Percentiles rank a stretch among this genome's conserved stretches.
phyloP scores from a whole-genome alignment of 345 rosid genomes.

The Hypericum androsaemum region DNA sequence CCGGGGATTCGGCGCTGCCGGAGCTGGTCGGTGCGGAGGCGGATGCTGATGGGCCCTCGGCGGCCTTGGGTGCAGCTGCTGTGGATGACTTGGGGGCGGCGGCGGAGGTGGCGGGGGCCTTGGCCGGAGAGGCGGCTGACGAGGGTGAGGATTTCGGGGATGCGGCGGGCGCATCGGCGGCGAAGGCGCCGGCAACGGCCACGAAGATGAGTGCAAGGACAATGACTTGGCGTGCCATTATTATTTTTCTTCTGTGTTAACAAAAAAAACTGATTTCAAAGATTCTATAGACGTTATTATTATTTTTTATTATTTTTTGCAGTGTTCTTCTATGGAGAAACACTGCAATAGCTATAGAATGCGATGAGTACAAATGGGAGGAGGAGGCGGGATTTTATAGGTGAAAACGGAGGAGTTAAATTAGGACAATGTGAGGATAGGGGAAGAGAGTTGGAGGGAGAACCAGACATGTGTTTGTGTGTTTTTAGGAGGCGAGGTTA shows the following conservation, averaged over 20 bases:
- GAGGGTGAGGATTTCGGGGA: constrained; percentile 8
- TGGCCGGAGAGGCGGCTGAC: constrained; percentile 2
- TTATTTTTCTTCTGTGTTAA: not conserved
- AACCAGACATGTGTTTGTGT: no score
- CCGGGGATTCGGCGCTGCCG: not conserved
- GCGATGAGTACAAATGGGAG: no score
- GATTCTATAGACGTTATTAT: no score
- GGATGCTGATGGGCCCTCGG: not conserved
- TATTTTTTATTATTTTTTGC: no score
- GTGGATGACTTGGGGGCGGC: not conserved
- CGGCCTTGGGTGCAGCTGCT: constrained; percentile 5
- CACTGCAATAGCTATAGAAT: no score
- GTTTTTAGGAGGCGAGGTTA: no score
- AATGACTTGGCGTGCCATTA: constrained; percentile 22
- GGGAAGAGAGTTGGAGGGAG: no score
- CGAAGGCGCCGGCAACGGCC: constrained; percentile 21
- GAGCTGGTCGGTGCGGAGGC: not conserved
- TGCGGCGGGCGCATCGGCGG: constrained; percentile 10
- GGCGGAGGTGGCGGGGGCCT: not conserved
- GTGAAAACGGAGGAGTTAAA: no score
- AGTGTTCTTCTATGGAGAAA: no score
- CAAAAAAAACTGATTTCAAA: no score
- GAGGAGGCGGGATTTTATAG: no score
- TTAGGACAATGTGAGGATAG: no score
- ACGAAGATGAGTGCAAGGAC: constrained; percentile 18